phyloP scores from a whole-genome alignment of 305 asterid genomes.

The Euphrasia arctica region DNA sequence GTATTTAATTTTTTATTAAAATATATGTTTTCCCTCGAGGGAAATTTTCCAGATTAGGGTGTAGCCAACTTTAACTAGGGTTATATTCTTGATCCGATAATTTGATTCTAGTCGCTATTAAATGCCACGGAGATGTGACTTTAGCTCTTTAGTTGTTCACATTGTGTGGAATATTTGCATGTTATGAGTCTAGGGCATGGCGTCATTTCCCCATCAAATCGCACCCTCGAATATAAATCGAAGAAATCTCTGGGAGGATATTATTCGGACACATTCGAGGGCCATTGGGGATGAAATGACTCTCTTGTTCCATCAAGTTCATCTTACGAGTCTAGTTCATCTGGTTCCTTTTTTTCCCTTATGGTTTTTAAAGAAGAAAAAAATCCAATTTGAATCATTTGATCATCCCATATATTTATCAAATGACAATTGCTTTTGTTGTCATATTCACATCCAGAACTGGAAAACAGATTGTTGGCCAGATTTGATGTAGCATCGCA shows the following conservation, averaged over 20 bases:
- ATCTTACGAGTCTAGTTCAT: not conserved
- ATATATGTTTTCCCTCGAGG: not conserved
- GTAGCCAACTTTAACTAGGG: slow-evolving; percentile 1
- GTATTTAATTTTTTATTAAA: not conserved
- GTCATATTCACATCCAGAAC: slow-evolving; percentile 49
- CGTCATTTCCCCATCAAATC: too few relatives aligned
- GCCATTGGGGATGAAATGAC: too few relatives aligned
- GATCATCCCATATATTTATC: slow-evolving; percentile 15
- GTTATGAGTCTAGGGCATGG: not conserved
- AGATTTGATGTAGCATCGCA: slow-evolving; percentile 95
- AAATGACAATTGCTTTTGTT: slow-evolving; percentile 22
- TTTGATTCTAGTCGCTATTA: not conserved
- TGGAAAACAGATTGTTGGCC: slow-evolving; percentile 90
- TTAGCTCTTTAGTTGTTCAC: not conserved
- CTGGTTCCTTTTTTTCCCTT: slow-evolving; percentile 11
- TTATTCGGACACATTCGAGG: too few relatives aligned
- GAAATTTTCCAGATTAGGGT: not conserved
- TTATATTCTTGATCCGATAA: not conserved
- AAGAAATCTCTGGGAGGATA: too few relatives aligned
- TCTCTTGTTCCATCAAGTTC: too few relatives aligned
- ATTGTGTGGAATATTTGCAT: not conserved
- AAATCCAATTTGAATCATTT: not conserved
- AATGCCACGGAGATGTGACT: not conserved
- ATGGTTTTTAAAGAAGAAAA: not conserved
- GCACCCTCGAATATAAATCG: too few relatives aligned